Base-by-base conservation (phyloP, 2,329 filamentous ascomycete genomes). In the Alternaria triticina region DNA sequence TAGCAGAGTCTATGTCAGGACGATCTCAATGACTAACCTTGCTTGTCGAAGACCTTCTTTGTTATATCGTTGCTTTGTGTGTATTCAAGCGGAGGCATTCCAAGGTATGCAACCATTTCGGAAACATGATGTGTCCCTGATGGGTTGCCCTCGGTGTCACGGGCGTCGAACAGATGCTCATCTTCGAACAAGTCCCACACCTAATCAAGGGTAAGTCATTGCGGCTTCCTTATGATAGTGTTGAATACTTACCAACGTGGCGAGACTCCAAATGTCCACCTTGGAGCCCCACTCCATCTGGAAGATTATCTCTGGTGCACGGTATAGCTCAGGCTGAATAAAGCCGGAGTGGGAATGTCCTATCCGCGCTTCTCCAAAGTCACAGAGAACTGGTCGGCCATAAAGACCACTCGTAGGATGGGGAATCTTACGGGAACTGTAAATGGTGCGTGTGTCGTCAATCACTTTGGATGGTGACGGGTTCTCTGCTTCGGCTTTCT, bases 211-310 rank as follows among this genome's bases (percentile, higher is more conserved):
- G 47, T 63, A 64, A 64, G 61, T 67, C 52, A 66, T 55, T 62
- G 60, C 62, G 57, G 22, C 50, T 57, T 55, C 58, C 13, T 57
- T 62, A 30, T 6, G 62, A 60, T 62, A 62, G 54, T 5, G 61
- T 63, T 59, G 33, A 56, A 65, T 62, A 74, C 76, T 69, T 69
- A 81, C 78, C 66, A 79, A 74, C 61, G 74, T 72, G 7, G 73
- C 80, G 33, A 82, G 70, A 60, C 72, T 77, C 80, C 80, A 83
- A 45, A 82, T 75, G 62, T 83, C 81, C 3, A 80, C 70, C 6
- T 70, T 71, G 55, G 77, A 79, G 50, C 70, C 70, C 81, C 80
- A 83, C 6, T 70, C 65, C 59, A 79, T 76, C 11, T 74, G 73
- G 15, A 82, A 71, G 33, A 82, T 67, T 30, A 81, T 73, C 65